Evolutionary conservation across 176 grass and related monocot genomes (phyloP), one percentile per base, ranked within the genome.

Genomic region (Musa beccarii): DNA sequence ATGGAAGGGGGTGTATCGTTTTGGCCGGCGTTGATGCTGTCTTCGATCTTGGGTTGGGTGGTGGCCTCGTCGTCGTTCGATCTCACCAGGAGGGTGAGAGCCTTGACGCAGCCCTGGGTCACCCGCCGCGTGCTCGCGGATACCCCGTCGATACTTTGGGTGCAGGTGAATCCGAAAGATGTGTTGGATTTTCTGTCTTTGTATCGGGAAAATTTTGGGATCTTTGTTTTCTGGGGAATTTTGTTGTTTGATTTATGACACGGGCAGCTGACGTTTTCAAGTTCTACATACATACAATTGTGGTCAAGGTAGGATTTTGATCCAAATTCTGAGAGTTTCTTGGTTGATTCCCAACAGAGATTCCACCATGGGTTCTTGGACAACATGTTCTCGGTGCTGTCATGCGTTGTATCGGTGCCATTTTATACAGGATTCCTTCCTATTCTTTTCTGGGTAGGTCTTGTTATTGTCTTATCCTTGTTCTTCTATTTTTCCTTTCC

Each of bases 391-490:
- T 92, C 96, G 11, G 21, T 85, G 76, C 81, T 99, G 71, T 99
- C 96, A 63, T 89, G 90, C 69, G 76, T 89, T 85, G 91, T 99
- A 13, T 94, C 96, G 11, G 96, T 92, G 69, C 95, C 95, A 21
- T 99, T 99, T 79, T 99, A 94, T 79, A 99, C 95, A 17, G 95
- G 90, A 81, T 99, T 99, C 73, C 88, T 99, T 34, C 91, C 95
- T 51, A 80, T 99, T 26, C 88, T 99, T 50, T 98, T 97, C 74
- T 97, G 95, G 95, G 95, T 98, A 93, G 55, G 79, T 49, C 20
- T 75, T 75, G 15, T 69, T 20, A 13, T 66, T n/a, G 62, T n/a
- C 54, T 26, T 21, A 9, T 19, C 54, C 19, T 54, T 28, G 16
- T 14, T 61, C 2, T 14, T n/a, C 19, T 69, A 64, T 21, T 6